A percentile compares a stretch with the other conserved stretches of the same genome.
phyloP scores from a whole-genome alignment of 306 rosid genomes.

The Cicer cuneatum region DNA sequence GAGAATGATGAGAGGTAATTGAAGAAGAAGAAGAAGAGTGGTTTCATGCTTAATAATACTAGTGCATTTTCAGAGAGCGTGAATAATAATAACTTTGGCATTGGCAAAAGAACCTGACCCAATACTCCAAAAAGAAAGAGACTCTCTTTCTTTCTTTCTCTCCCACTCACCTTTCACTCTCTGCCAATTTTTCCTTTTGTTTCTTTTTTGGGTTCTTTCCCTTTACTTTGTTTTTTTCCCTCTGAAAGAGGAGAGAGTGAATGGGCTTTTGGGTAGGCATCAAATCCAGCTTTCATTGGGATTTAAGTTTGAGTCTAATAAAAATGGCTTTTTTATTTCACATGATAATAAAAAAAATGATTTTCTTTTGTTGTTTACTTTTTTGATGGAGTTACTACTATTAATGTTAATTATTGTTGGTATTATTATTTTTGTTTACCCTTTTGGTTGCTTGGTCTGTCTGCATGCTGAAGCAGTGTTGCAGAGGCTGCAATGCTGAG shows the following conservation, averaged over 20 bases:
- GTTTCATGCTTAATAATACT: neutral
- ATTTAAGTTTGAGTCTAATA: constrained; percentile 7
- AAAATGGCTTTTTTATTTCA: neutral
- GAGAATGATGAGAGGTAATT: neutral
- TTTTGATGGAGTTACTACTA: neutral
- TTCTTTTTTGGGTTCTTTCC: constrained; percentile 39
- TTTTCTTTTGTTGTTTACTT: neutral
- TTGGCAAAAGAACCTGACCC: constrained; percentile 63
- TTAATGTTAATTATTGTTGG: constrained; percentile 8
- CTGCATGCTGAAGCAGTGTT: constrained; percentile 62
- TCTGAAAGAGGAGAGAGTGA: constrained; percentile 17
- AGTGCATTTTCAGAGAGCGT: constrained; percentile 60
- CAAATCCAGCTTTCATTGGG: constrained; percentile 57
- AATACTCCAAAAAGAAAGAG: constrained; percentile 55
- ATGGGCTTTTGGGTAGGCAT: constrained; percentile 46
- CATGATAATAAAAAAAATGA: neutral
- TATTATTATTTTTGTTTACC: constrained; percentile 16
- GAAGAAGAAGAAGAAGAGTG: neutral
- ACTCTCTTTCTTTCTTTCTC: constrained; percentile 36
- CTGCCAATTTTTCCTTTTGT: constrained; percentile 45
- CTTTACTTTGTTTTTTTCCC: constrained; percentile 30
- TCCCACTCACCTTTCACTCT: constrained; percentile 43
- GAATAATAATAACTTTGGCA: constrained; percentile 56
- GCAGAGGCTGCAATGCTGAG: constrained; percentile 72
- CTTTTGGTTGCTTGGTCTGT: constrained; percentile 39